phyloP scores from a whole-genome alignment of 345 rosid species.

The Dipteronia sinensis region DNA sequence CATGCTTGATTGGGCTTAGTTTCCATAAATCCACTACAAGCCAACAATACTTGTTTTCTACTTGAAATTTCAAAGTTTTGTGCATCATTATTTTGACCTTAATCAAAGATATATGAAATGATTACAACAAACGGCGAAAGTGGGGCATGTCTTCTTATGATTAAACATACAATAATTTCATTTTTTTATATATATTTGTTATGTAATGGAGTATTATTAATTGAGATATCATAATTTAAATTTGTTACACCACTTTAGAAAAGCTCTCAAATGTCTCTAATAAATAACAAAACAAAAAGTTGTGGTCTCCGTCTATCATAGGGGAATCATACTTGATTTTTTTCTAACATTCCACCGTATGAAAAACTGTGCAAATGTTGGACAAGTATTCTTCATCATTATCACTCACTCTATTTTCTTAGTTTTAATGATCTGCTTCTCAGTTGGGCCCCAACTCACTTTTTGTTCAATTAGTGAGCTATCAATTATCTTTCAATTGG shows the following conservation, averaged over 20 bases:
- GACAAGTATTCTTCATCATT: neutral
- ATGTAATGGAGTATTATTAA: conserved; percentile 12
- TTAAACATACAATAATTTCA: conserved; percentile 27
- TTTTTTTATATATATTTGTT: conserved; percentile 8
- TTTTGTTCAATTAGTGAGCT: conserved; percentile 23
- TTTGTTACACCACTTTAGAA: conserved; percentile 26
- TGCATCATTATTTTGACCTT: conserved; percentile 44
- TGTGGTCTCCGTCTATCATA: conserved; percentile 25
- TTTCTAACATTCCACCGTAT: conserved; percentile 10
- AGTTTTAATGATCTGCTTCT: neutral
- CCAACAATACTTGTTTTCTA: conserved; percentile 30
- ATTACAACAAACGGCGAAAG: conserved; percentile 62
- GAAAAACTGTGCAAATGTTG: conserved; percentile 1
- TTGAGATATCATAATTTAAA: conserved; percentile 5
- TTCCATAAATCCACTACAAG: conserved; percentile 29
- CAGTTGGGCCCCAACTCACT: conserved; percentile 12
- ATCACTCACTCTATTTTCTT: neutral
- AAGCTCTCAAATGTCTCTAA: conserved; percentile 45
- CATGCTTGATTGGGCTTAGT: conserved; percentile 13
- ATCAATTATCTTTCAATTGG: neutral
- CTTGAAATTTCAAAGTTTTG: conserved; percentile 8
- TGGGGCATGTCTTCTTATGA: conserved; percentile 47
- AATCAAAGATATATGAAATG: conserved; percentile 27
- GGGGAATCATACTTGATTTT: conserved; percentile 20
- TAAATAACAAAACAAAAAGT: conserved; percentile 15